Evolutionary conservation across 176 grass and related monocot species (phyloP).

Genomic region (Bolboschoenus planiculmis): DNA sequence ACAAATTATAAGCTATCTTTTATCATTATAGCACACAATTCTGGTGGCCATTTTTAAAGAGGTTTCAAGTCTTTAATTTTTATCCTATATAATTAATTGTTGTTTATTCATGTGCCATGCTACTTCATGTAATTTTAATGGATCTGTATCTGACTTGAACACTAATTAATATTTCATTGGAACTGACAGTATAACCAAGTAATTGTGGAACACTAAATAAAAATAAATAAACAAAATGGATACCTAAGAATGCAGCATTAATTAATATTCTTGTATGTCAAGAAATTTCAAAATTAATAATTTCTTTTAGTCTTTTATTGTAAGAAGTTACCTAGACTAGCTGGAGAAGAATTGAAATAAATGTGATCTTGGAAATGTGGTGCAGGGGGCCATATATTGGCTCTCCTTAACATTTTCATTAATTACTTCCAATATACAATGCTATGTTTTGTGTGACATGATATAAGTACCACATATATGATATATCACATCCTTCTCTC

Average conservation of each 20-base stretch:
- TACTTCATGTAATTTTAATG: not conserved
- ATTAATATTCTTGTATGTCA: not conserved
- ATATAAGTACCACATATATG: not conserved
- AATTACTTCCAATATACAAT: not conserved
- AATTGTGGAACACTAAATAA: not conserved
- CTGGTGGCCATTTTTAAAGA: not conserved
- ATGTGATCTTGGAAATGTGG: not conserved
- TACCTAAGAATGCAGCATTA: not conserved
- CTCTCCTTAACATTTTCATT: slow-evolving; percentile 1
- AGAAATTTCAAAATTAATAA: not conserved
- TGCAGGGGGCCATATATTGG: not conserved
- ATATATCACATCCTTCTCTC: not conserved
- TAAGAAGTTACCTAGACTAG: not conserved
- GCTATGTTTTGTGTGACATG: slow-evolving; percentile 12
- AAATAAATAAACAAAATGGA: too few species aligned
- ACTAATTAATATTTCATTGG: not conserved
- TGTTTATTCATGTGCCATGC: not conserved
- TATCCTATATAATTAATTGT: not conserved
- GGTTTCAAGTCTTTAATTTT: not conserved
- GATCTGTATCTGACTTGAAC: not conserved
- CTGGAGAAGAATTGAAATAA: not conserved
- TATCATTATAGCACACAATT: not conserved
- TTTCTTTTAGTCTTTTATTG: not conserved
- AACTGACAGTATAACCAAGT: not conserved
- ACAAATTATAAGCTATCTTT: not conserved